phyloP scores from a whole-genome alignment of 2,329 filamentous ascomycete species.

The Stemphylium beticola region DNA sequence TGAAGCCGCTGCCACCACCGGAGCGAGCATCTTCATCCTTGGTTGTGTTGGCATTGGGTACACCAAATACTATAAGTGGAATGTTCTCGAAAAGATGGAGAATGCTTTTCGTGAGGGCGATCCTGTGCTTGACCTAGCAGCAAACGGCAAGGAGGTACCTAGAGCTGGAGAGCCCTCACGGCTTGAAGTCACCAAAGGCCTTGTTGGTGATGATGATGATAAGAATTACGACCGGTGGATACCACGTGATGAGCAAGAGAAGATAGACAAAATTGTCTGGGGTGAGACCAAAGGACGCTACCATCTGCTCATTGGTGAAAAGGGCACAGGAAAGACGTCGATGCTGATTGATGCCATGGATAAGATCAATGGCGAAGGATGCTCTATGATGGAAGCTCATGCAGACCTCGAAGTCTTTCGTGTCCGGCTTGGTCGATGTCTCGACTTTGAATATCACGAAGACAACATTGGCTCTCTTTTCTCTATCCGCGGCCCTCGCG shows the following conservation, averaged over 20 bases:
- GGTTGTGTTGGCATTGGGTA: conserved; percentile 56
- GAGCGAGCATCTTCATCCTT: conserved; percentile 58
- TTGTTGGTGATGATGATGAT: conserved; percentile 53
- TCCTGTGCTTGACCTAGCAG: conserved; percentile 76
- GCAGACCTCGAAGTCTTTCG: conserved; percentile 95
- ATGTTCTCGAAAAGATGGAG: conserved; percentile 91
- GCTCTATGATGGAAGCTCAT: conserved; percentile 96
- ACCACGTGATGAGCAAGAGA: conserved; percentile 77
- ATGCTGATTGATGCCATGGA: conserved; percentile 97
- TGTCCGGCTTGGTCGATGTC: conserved; percentile 86
- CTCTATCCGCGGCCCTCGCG: conserved; percentile 88
- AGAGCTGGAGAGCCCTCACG: conserved; percentile 26
- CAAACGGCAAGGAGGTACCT: conserved; percentile 43
- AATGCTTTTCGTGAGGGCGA: conserved; percentile 92
- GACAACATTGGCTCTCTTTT: conserved; percentile 98
- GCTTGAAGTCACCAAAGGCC: conserved; percentile 19
- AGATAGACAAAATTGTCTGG: conserved; percentile 81
- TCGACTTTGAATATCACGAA: conserved; percentile 97
- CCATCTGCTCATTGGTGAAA: conserved; percentile 89
- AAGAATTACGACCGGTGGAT: conserved; percentile 75
- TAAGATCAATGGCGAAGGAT: conserved; percentile 85
- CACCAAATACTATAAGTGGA: conserved; percentile 75
- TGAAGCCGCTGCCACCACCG: conserved; percentile 58
- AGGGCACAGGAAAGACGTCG: conserved; percentile 94
- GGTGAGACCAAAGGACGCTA: conserved; percentile 81